Conservation (phyloP, 2,329 filamentous ascomycete genomes). For the Aspergillus novoparasiticus region DNA sequence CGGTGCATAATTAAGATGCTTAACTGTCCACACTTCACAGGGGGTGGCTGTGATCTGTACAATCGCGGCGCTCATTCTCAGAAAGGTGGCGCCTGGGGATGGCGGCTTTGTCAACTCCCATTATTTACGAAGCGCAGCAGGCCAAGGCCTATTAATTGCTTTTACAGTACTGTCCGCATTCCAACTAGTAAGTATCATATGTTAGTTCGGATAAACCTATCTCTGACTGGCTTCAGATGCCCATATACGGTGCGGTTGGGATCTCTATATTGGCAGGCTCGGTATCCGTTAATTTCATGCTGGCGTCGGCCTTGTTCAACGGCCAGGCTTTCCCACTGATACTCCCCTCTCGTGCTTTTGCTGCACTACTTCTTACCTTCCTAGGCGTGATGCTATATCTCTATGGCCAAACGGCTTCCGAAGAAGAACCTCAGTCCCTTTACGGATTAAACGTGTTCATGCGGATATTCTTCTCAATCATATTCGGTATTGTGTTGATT, state of each 20-base stretch:
- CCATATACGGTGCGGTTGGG: constrained; percentile 42
- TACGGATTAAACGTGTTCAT: constrained; percentile 33
- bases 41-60: constrained; percentile 41
- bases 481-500: constrained; percentile 47
- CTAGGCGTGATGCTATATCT: constrained; percentile 33
- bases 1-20: not conserved
- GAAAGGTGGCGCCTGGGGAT: constrained; percentile 36
- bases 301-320: constrained; percentile 35
- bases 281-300: constrained; percentile 37
- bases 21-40: constrained; percentile 22
- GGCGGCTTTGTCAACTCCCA: constrained; percentile 42
- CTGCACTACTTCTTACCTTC: constrained; percentile 36
- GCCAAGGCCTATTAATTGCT: constrained; percentile 38
- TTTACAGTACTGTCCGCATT: constrained; percentile 39
- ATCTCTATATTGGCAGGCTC: constrained; percentile 41
- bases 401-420: constrained; percentile 26
- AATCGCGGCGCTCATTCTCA: constrained; percentile 37
- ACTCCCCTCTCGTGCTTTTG: constrained; percentile 27
- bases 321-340: constrained; percentile 38
- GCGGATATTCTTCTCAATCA: constrained; percentile 41
- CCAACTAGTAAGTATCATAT: constrained; percentile 40
- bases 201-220: not conserved
- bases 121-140: constrained; percentile 43
- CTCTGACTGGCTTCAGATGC: constrained; percentile 37
- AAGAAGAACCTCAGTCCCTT: constrained; percentile 33